Base-by-base conservation (phyloP, 2,329 filamentous ascomycete genomes). In the Penicillium sp. region DNA sequence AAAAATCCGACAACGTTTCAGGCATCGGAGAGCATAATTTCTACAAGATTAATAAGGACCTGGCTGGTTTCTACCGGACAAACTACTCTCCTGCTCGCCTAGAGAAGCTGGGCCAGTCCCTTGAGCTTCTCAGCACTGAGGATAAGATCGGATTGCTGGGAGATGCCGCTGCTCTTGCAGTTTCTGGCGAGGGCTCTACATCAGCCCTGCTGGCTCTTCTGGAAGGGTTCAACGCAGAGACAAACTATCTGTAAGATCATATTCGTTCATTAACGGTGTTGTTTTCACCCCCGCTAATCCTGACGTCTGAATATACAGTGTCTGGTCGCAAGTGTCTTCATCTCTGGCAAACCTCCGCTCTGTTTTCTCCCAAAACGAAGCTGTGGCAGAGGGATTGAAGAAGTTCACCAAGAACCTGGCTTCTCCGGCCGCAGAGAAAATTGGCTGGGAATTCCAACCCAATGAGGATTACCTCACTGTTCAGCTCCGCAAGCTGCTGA, bases 61-160 rank as follows among this genome's bases (percentile, higher is more conserved):
- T 93, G 57, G 92, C 88, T 51, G 93, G 92, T 26, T 97, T 90
- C 76, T 98, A 96, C 78, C 86, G 93, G 59, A 95, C 93, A 48
- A 96, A 96, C 76, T 96, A 98, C 71, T 91, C 95, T 5, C 87
- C 91, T n/a, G 82, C 86, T 61, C 87, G 93, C 48, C 83, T 99
- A 41, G 85, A 84, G 39, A 91, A 91, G 77, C 86, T 99, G 24
- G 90, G 90, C 56, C 84, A 86, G 52, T 87, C 90, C 66, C 87
- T 92, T 16, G 83, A 90, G 64, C 86, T 87, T 64, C 82, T 99
- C 24, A 90, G 83, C 61, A 87, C 89, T 6, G 86, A 93, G 72
- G 95, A 99, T 78, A 96, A 95, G 80, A 96, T 98, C 67, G 91
- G 91, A 41, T 85, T 97, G 52, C 86, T 97, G 57, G 92, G 91